phyloP scores from a whole-genome alignment of 495 filamentous ascomycete species.

The Aspergillus bridgeri region DNA sequence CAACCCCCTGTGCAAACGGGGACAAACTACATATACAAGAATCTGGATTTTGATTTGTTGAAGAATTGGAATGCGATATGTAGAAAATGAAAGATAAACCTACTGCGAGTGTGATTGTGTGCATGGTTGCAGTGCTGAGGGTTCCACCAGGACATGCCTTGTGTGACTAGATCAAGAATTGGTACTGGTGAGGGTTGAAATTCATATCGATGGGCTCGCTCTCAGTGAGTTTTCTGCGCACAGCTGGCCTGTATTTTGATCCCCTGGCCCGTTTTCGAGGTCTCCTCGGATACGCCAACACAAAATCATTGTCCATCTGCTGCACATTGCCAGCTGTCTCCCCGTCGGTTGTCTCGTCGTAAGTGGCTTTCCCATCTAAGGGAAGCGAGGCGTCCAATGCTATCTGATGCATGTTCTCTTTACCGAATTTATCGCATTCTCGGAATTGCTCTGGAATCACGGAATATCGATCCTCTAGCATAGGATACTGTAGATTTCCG shows the following conservation, averaged over 20 bases:
- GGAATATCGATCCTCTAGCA: background rate
- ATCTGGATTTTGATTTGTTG: background rate
- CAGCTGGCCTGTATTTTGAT: constrained; percentile 13
- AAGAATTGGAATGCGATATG: background rate
- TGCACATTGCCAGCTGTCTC: background rate
- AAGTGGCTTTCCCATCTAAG: background rate
- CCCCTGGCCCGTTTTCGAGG: background rate
- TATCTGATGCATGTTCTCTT: background rate
- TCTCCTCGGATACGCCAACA: background rate
- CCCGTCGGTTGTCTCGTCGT: background rate
- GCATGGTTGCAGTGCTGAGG: background rate
- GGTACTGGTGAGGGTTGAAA: background rate
- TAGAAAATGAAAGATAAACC: no score
- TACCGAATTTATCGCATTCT: background rate
- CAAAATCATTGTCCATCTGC: background rate
- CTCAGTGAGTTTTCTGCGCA: background rate
- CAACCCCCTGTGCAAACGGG: no score
- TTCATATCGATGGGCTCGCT: background rate
- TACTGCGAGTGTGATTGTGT: background rate
- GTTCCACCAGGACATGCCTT: background rate
- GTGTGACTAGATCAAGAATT: background rate
- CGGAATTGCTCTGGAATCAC: background rate
- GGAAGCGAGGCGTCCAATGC: background rate
- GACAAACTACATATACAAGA: background rate
- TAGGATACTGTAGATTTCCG: background rate